phyloP scores from a whole-genome alignment of 2,329 filamentous ascomycete genomes.

The Fusarium drepaniforme region DNA sequence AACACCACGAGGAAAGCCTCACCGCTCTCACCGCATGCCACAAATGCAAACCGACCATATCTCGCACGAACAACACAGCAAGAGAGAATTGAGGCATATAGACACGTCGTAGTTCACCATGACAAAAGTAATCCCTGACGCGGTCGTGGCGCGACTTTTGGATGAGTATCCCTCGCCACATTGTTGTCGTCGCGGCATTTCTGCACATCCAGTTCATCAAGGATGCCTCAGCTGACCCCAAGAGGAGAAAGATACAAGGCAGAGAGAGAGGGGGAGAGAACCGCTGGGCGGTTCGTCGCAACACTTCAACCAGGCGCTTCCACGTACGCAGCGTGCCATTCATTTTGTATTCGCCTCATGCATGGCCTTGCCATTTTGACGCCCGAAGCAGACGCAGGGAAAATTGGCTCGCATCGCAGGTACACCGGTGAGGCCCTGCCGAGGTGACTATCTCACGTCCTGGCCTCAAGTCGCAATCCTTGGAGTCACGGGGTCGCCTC shows the following conservation, averaged over 20 bases:
- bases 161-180: slow-evolving; percentile 8
- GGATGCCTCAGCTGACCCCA: slow-evolving; percentile 15
- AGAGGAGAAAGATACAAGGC: neutral
- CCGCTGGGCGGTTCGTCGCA: neutral
- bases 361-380: slow-evolving; percentile 4
- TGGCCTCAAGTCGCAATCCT: slow-evolving; percentile 10
- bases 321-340: slow-evolving; percentile 24
- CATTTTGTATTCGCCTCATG: slow-evolving; percentile 14
- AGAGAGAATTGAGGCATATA: slow-evolving; percentile 13
- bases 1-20: neutral
- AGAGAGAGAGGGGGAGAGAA: neutral
- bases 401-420: slow-evolving; percentile 3
- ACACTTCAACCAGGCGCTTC: slow-evolving; percentile 26
- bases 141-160: slow-evolving; percentile 10
- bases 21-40: slow-evolving; percentile 10
- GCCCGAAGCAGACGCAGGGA: slow-evolving; percentile 22
- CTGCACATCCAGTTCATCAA: slow-evolving; percentile 8
- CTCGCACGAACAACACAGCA: slow-evolving; percentile 10
- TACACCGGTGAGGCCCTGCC: slow-evolving; percentile 30
- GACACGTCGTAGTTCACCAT: slow-evolving; percentile 2
- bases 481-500: slow-evolving; percentile 35
- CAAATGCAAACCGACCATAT: neutral
- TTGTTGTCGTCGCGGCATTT: slow-evolving; percentile 11
- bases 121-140: neutral
- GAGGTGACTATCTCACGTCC: slow-evolving; percentile 4